Evolutionary conservation across 257 asterid genomes (phyloP).

Genomic region (Phtheirospermum japonicum): DNA sequence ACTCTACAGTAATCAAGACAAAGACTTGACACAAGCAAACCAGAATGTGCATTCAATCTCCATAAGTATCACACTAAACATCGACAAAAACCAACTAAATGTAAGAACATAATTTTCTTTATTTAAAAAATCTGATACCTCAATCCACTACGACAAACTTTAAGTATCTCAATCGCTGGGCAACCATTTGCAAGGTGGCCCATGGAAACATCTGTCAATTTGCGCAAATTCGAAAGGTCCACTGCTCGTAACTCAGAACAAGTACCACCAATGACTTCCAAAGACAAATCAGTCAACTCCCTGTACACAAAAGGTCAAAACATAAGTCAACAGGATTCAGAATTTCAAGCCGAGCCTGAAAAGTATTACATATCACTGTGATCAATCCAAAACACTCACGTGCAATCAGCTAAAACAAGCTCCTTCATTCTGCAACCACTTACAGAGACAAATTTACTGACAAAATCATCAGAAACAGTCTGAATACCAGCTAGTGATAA

Average conservation of each 20-base stretch:
- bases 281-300: constrained; percentile 65
- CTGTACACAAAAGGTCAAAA: constrained; percentile 38
- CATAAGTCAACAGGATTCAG: constrained; percentile 1
- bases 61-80: constrained; percentile 2
- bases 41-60: constrained; percentile 5
- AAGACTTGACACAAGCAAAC: neutral
- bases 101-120: constrained; percentile 5
- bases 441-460: constrained; percentile 39
- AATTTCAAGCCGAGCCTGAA: constrained; percentile 1
- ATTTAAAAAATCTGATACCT: constrained; percentile 41
- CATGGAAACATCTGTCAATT: constrained; percentile 73
- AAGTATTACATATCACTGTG: constrained; percentile 2
- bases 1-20: constrained; percentile 1
- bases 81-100: constrained; percentile 6
- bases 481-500: constrained; percentile 68
- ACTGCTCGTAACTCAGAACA: constrained; percentile 59
- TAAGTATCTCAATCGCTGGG: constrained; percentile 53
- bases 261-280: constrained; percentile 54
- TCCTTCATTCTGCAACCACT: constrained; percentile 79
- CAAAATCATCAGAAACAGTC: constrained; percentile 67
- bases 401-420: constrained; percentile 70
- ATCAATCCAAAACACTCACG: constrained; percentile 45
- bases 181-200: constrained; percentile 91
- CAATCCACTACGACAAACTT: constrained; percentile 62
- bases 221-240: constrained; percentile 61